Conservation (phyloP, 306 rosid species). For the Trifolium pratense region DNA sequence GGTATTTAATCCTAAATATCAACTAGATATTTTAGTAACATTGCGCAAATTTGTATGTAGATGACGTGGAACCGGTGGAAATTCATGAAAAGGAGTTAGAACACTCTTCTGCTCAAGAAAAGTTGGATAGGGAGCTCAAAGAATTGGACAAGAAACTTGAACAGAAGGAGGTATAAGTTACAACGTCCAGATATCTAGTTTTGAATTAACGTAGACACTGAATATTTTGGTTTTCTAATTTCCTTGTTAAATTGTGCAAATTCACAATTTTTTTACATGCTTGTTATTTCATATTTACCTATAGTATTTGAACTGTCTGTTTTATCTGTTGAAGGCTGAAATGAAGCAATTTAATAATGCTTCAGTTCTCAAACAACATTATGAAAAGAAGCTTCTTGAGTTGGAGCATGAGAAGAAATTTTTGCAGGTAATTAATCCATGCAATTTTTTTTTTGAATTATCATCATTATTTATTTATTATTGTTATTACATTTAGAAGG, state of each 20-base stretch:
- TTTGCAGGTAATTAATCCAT: constrained; percentile 66
- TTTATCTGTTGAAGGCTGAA: constrained; percentile 70
- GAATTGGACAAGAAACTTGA: constrained; percentile 93
- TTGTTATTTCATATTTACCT: background rate
- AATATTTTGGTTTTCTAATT: constrained; percentile 20
- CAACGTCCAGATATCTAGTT: background rate
- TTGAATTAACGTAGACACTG: constrained; percentile 8
- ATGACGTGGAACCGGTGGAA: constrained; percentile 50
- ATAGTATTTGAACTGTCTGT: constrained; percentile 17
- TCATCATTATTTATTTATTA: background rate
- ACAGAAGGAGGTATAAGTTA: constrained; percentile 82
- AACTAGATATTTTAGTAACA: background rate
- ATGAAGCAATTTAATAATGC: constrained; percentile 71
- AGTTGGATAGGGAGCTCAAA: constrained; percentile 82
- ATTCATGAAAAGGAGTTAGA: constrained; percentile 86
- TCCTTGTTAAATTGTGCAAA: constrained; percentile 8
- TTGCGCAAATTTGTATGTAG: constrained; percentile 48
- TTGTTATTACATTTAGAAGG: background rate
- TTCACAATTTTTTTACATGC: background rate
- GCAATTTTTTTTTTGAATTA: constrained; percentile 8
- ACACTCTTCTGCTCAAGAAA: constrained; percentile 90
- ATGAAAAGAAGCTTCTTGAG: constrained; percentile 90
- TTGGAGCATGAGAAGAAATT: constrained; percentile 85
- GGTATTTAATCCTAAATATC: constrained; percentile 1
- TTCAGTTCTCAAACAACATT: constrained; percentile 80